Evolutionary conservation across 371 early-diverging fungal genomes (phyloP), one percentile per base, ranked within the genome.

Genomic region (Mucor lusitanicus): DNA sequence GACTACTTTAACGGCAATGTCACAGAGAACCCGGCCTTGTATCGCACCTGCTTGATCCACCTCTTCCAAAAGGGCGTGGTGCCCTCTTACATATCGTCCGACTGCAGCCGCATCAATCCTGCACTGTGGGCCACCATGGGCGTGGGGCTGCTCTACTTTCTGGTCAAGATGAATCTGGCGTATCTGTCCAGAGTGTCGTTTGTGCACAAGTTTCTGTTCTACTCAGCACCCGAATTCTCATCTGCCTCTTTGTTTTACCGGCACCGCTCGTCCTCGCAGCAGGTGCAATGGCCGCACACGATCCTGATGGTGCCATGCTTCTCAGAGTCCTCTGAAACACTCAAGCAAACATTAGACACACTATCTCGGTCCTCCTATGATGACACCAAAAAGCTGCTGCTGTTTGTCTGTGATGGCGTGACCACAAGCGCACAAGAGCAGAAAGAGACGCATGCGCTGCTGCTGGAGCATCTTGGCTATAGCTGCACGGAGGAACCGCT

Each of bases 401-500:
- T 86, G 27, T 85, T 88, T 67, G 80, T 84, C 4, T 82, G 82
- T 37, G 85, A 84, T 65, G 84, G 84, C n/a, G 44, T 80, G 0
- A 71, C 72, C 11, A 57, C 56, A 28, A 71, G 70, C 42, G 53
- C 62, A 11, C 33, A 60, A 21, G 77, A 75, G 33, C 61, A 70
- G 12, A 73, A 72, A 40, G 71, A 77, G 39, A 78, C 79, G 0
- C 69, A 84, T 44, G 53, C 42, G 1, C 59, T 75, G n/a, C 59
- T 84, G 19, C 64, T 81, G 13, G 79, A 84, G 37, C 67, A 76
- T 11, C 69, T 84, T 2, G 82, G 80, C 3, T 77, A 81, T 67
- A 75, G 77, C 35, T 72, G 77, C 9, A 70, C 61, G 7, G 80
- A 75, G 21, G 77, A 84, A 23, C 78, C 81, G 0, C 21, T 57